A percentile compares a stretch with the other conserved stretches of the same genome.
phyloP scores from a whole-genome alignment of 73 alveolate genomes.

The Tetrahymena borealis region DNA sequence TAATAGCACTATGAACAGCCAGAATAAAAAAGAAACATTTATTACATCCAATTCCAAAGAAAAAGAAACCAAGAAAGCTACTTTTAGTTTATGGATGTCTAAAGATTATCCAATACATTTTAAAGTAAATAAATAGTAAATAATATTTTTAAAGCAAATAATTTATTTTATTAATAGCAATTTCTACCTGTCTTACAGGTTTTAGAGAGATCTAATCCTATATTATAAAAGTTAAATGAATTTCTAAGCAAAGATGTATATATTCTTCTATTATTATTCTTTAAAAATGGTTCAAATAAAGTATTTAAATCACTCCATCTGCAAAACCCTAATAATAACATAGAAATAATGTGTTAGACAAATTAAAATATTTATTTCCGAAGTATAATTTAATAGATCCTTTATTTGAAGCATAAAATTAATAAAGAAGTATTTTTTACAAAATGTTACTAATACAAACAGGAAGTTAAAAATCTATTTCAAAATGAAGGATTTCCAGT shows the following conservation, averaged over 20 bases:
- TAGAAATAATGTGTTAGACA: too few relatives aligned
- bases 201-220: not conserved
- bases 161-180: not conserved
- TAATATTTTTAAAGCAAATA: not conserved
- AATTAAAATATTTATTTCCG: too few relatives aligned
- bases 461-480: not conserved
- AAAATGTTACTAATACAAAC: not conserved
- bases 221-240: not conserved
- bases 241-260: not conserved
- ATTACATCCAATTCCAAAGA: not conserved
- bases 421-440: too few relatives aligned
- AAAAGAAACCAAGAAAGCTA: not conserved
- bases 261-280: not conserved
- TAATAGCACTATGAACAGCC: not conserved
- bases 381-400: too few relatives aligned
- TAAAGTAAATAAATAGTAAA: not conserved
- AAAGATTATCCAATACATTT: not conserved
- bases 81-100: not conserved
- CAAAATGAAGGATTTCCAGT: slow-evolving; percentile 60
- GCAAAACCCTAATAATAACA: too few relatives aligned
- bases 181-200: not conserved
- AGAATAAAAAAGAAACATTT: not conserved
- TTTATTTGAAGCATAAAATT: too few relatives aligned
- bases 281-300: too few relatives aligned
- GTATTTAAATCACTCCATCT: too few relatives aligned